Base-by-base conservation (phyloP, 2,329 filamentous ascomycete species). In the Cephalotrichum gorgonifer region DNA sequence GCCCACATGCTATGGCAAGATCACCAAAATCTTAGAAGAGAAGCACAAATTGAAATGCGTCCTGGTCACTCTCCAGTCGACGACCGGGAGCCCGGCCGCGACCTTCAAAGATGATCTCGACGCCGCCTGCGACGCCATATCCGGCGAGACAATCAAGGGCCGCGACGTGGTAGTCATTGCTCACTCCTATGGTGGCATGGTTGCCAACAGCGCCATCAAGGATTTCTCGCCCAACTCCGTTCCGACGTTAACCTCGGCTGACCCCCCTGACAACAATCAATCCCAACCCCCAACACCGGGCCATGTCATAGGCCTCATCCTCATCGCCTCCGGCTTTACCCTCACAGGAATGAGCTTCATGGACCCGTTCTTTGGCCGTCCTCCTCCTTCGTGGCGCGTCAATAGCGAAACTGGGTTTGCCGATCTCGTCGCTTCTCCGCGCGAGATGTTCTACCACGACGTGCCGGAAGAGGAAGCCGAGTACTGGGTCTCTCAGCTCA, bases 381-480 rank as follows among this genome's bases (percentile, higher is more conserved):
- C 70, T 0, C 70, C 70, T 0, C 71, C 72, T 1, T 50, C 52
- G 1, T 75, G 69, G 68, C 56, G 58, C 0, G 55, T 62, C 1
- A 64, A 74, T 44, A 54, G 52, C 1, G 60, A 62, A 20, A 71
- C 62, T 0, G 72, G 72, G 4, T 67, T 63, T 39, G 68, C 67
- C 1, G 64, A 65, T 1, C 48, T 77, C 4, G 56, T 62, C 15
- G 60, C 60, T 3, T 54, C 66, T 17, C 58, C 69, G 0, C 53
- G 63, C 6, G 59, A 72, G 6, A 52, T 75, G 2, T 71, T 77
- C 50, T 78, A 76, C 50, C 71, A 76, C 51, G 73, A 78, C 55
- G 51, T 77, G 1, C 62, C 71, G 0, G 55, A 52, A 1, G 64
- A 68, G 1, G 73, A 76, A 47, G 69, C 60, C 0, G 58, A 66